These are phyloP conservation scores for Irpex sp. DNA, from an alignment of 1,284 basidiomycete genomes.

Conservation along the genomic window DNA sequence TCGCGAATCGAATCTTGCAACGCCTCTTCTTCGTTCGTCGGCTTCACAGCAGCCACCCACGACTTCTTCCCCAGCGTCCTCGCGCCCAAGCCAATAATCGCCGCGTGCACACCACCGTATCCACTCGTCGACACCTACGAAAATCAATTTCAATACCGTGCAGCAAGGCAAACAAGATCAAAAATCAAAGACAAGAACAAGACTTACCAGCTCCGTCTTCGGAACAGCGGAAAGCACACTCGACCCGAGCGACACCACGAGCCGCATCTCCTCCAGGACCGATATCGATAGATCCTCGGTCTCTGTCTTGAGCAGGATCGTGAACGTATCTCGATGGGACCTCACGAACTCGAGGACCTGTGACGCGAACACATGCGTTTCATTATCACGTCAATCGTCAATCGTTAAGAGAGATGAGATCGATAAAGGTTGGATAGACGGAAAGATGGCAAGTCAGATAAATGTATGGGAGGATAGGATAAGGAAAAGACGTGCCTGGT, in stretches of 20 bases:
- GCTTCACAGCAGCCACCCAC: constrained; percentile 57
- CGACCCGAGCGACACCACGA: constrained; percentile 68
- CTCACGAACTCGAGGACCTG: constrained; percentile 74
- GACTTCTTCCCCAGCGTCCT: constrained; percentile 62
- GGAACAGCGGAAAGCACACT: constrained; percentile 64
- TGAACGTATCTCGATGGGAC: constrained; percentile 74
- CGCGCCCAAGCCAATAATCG: constrained; percentile 74
- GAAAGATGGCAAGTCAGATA: not conserved
- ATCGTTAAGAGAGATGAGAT: not conserved
- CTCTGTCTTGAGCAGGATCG: constrained; percentile 74
- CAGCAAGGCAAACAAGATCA: not conserved
- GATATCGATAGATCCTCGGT: constrained; percentile 57
- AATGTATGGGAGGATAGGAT: not conserved
- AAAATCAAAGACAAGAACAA: constrained; percentile 1
- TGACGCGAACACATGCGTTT: not conserved
- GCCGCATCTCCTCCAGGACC: constrained; percentile 69
- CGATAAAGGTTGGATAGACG: too few relatives aligned
- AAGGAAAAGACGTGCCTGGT: constrained; percentile 45
- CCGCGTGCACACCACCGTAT: constrained; percentile 80
- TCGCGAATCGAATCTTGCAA: constrained; percentile 48
- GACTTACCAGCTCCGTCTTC: constrained; percentile 69
- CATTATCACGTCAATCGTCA: not conserved
- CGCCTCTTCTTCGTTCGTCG: constrained; percentile 68
- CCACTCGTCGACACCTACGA: constrained; percentile 58
- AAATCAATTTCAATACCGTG: not conserved